phyloP scores from a whole-genome alignment of 306 rosid genomes.

The Quercus gilva region DNA sequence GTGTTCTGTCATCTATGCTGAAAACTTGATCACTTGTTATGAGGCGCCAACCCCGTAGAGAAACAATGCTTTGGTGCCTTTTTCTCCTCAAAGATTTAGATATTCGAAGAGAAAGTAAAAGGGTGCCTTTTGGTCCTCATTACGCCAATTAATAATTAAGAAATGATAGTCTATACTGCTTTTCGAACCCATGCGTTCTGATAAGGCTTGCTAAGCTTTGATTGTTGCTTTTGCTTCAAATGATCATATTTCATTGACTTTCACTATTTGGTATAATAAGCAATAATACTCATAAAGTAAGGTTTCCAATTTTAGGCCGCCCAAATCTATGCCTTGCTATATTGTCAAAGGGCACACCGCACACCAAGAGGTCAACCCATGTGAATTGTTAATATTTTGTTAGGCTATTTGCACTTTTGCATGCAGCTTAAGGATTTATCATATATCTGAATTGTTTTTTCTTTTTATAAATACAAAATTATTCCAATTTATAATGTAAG shows the following conservation, averaged over 20 bases:
- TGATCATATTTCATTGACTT: neutral
- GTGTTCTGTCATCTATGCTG: no score
- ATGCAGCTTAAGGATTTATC: neutral
- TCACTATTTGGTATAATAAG: neutral
- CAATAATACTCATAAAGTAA: neutral
- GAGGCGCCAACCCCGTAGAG: no score
- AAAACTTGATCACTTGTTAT: no score
- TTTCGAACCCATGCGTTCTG: neutral
- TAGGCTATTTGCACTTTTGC: constrained; percentile 22
- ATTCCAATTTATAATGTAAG: no score
- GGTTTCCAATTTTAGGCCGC: neutral
- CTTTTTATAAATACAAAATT: no score
- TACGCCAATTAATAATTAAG: neutral
- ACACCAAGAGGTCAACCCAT: constrained; percentile 27
- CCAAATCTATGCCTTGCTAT: constrained; percentile 20
- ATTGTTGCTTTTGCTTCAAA: constrained; percentile 12
- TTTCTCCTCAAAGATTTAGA: neutral
- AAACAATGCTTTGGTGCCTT: neutral
- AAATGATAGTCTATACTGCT: neutral
- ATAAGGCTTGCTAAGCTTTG: neutral
- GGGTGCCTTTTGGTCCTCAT: neutral
- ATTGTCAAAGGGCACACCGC: constrained; percentile 17
- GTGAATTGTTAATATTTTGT: neutral
- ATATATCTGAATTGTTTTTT: no score
- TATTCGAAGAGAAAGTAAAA: neutral